Percentiles rank a stretch among this genome's conserved stretches.
Evolutionary conservation across 2,329 filamentous ascomycete genomes (phyloP).

Genomic region (Sporothrix variecibatus): DNA sequence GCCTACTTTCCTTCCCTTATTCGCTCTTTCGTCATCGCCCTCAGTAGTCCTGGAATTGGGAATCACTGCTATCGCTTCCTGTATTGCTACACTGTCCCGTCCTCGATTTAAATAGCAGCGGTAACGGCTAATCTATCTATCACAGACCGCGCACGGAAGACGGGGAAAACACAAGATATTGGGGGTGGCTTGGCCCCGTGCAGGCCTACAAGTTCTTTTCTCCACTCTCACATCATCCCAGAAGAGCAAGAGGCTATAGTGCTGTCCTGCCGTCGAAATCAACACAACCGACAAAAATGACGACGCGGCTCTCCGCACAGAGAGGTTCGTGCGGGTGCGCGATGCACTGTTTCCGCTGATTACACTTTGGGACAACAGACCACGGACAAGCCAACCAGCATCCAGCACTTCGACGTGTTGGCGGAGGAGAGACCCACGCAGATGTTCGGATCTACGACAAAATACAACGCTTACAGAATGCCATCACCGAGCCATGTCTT

Average conservation of each 20-base stretch:
- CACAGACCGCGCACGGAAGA: conserved; percentile 1
- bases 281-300: not conserved
- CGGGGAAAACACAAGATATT: not conserved
- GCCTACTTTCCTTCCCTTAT: not conserved
- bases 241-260: not conserved
- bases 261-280: not conserved
- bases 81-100: not conserved
- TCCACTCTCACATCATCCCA: not conserved
- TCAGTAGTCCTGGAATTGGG: not conserved
- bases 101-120: conserved; percentile 14
- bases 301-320: conserved; percentile 12
- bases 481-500: conserved; percentile 10
- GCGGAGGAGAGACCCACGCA: not conserved
- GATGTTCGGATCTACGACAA: conserved; percentile 15
- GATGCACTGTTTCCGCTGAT: not conserved
- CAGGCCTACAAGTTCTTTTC: not conserved
- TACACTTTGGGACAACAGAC: conserved; percentile 9
- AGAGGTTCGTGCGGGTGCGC: conserved; percentile 1
- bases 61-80: not conserved
- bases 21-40: conserved; percentile 7
- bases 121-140: conserved; percentile 9
- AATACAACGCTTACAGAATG: not conserved
- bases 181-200: conserved; percentile 12
- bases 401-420: not conserved
- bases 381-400: not conserved